Evolutionary conservation across 2,329 filamentous ascomycete species (phyloP).

Genomic region (Talaromyces sp.): DNA sequence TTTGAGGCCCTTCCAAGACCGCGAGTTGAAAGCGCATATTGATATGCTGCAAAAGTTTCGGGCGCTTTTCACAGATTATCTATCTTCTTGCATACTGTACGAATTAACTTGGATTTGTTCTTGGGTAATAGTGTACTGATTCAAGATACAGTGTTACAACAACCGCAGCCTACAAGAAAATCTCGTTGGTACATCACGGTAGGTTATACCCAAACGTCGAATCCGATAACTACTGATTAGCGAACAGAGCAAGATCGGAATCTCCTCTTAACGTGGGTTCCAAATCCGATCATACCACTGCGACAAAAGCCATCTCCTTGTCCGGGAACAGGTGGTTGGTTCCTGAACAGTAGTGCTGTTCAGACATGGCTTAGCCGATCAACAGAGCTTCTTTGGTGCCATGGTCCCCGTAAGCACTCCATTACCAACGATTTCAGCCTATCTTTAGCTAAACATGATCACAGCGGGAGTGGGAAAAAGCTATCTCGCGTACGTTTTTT

Average conservation of each 20-base stretch:
- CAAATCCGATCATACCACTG: background rate
- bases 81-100: conserved; percentile 10
- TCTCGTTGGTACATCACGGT: background rate
- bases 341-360: background rate
- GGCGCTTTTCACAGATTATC: conserved; percentile 6
- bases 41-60: conserved; percentile 8
- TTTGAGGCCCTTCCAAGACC: conserved; percentile 3
- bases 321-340: conserved; percentile 6
- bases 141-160: background rate
- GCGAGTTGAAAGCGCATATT: conserved; percentile 2
- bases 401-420: conserved; percentile 4
- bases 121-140: background rate
- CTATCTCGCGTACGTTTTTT: background rate
- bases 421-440: background rate
- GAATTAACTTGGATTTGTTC: background rate
- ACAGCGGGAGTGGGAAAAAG: background rate
- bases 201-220: background rate
- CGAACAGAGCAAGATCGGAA: background rate
- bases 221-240: background rate
- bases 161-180: background rate
- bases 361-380: conserved; percentile 1
- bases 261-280: background rate
- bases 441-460: background rate
- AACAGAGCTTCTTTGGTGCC: conserved; percentile 9
- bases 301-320: background rate